These are phyloP conservation scores for Lasiosphaeria hispida DNA, from an alignment of 495 filamentous ascomycete species.

Conservation along the genomic window DNA sequence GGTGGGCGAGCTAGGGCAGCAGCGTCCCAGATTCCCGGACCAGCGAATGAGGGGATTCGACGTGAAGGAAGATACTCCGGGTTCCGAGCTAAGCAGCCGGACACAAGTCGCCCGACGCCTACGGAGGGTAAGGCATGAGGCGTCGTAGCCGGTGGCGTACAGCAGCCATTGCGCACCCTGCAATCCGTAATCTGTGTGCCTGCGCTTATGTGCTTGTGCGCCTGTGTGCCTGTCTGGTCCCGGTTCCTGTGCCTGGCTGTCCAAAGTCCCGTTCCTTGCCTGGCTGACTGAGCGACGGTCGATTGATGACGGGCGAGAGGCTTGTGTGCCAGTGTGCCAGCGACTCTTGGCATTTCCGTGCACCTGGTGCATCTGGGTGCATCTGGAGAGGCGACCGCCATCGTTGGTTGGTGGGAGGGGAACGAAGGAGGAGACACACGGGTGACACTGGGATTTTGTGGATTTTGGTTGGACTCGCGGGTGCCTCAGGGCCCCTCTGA, in stretches of 20 bases:
- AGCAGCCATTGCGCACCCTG: too few relatives aligned
- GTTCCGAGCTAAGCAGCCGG: too few relatives aligned
- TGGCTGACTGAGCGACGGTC: background rate
- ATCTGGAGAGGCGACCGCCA: conserved; percentile 1
- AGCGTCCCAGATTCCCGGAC: background rate
- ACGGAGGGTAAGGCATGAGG: too few relatives aligned
- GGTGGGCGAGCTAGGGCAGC: background rate
- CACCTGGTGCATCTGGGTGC: conserved; percentile 3
- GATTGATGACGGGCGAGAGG: too few relatives aligned
- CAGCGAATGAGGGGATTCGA: background rate
- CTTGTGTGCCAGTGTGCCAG: too few relatives aligned
- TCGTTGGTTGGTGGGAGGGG: conserved; percentile 3
- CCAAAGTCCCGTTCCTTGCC: background rate
- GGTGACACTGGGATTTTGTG: background rate
- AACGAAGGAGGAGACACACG: background rate
- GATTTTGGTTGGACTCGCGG: background rate
- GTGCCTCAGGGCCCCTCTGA: background rate
- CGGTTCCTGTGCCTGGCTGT: conserved; percentile 6
- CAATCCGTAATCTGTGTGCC: too few relatives aligned
- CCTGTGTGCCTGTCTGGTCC: background rate
- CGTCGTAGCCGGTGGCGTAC: too few relatives aligned
- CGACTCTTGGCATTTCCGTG: background rate
- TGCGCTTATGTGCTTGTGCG: too few relatives aligned
- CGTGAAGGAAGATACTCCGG: background rate
- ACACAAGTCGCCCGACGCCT: too few relatives aligned